Evolutionary conservation across 169 alveolate genomes (phyloP).

Genomic region (Cytauxzoon felis): DNA sequence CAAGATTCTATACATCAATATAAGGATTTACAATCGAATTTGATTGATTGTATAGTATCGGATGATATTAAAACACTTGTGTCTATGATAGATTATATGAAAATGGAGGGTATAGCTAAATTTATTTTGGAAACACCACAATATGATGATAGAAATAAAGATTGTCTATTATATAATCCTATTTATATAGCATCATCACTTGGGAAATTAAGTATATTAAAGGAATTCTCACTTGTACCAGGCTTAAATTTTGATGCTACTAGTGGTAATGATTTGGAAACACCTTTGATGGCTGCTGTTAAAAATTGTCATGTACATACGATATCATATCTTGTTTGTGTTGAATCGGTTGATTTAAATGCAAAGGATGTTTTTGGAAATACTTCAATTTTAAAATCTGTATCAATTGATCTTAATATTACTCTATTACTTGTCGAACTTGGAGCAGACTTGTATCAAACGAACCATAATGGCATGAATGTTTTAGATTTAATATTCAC

Average conservation of each 20-base stretch:
- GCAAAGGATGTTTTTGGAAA: conserved; percentile 75
- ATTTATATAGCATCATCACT: conserved; percentile 59
- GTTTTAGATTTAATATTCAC: no score
- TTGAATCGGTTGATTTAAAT: conserved; percentile 75
- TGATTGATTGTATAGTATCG: conserved; percentile 35
- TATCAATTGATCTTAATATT: conserved; percentile 15
- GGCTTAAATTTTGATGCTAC: conserved; percentile 60
- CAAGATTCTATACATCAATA: background rate
- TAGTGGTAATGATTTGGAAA: conserved; percentile 55
- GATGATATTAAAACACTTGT: conserved; percentile 12
- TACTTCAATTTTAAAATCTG: conserved; percentile 73
- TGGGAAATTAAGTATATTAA: conserved; percentile 62
- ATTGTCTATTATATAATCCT: conserved; percentile 47
- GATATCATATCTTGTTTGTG: conserved; percentile 67
- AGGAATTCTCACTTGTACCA: conserved; percentile 20
- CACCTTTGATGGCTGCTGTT: conserved; percentile 85
- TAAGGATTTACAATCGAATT: background rate
- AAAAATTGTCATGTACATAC: conserved; percentile 72
- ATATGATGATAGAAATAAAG: conserved; percentile 1
- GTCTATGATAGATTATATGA: background rate
- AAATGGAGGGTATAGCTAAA: background rate
- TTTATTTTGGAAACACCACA: conserved; percentile 21
- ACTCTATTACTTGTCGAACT: conserved; percentile 32
- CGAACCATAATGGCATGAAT: no score
- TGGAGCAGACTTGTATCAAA: conserved; percentile 32